These are phyloP conservation scores for Monascus purpureus DNA, from an alignment of 495 filamentous ascomycete species.

Conservation along the genomic window DNA sequence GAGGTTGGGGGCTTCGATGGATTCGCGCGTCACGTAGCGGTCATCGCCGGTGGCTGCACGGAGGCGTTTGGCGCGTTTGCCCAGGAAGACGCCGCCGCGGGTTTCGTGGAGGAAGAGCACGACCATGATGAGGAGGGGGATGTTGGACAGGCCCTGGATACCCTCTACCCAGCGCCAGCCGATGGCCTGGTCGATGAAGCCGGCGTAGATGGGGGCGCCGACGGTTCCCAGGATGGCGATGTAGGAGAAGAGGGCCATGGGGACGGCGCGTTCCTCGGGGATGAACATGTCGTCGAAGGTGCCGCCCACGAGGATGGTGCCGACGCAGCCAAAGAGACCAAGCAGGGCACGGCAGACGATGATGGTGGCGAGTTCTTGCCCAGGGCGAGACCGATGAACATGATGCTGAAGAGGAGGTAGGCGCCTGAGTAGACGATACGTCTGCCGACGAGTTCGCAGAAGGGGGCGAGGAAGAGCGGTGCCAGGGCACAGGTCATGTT, in stretches of 20 bases:
- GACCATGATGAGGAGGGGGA: constrained; percentile 40
- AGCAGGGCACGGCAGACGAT: constrained; percentile 55
- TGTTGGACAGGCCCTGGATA: constrained; percentile 59
- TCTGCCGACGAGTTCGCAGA: constrained; percentile 30
- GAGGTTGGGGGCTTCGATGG: constrained; percentile 27
- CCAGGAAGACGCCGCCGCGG: constrained; percentile 44
- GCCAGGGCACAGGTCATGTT: constrained; percentile 27
- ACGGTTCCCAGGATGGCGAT: constrained; percentile 64
- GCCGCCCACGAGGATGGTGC: constrained; percentile 66
- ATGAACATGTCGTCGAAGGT: constrained; percentile 62
- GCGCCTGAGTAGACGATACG: constrained; percentile 24
- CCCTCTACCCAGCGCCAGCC: constrained; percentile 79
- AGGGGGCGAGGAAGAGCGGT: constrained; percentile 30
- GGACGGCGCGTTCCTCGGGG: constrained; percentile 59
- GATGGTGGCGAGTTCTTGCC: constrained; percentile 52
- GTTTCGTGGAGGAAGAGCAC: constrained; percentile 53
- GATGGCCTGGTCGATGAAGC: constrained; percentile 49
- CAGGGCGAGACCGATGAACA: constrained; percentile 28
- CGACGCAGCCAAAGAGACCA: constrained; percentile 63
- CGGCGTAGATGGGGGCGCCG: constrained; percentile 56
- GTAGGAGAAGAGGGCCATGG: constrained; percentile 67
- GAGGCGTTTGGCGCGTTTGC: constrained; percentile 44
- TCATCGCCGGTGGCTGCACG: constrained; percentile 45
- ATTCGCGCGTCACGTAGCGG: constrained; percentile 54
- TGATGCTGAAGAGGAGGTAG: constrained; percentile 24